phyloP scores from a whole-genome alignment of 768 basidiomycete genomes.

The Trametopsis cervina region DNA sequence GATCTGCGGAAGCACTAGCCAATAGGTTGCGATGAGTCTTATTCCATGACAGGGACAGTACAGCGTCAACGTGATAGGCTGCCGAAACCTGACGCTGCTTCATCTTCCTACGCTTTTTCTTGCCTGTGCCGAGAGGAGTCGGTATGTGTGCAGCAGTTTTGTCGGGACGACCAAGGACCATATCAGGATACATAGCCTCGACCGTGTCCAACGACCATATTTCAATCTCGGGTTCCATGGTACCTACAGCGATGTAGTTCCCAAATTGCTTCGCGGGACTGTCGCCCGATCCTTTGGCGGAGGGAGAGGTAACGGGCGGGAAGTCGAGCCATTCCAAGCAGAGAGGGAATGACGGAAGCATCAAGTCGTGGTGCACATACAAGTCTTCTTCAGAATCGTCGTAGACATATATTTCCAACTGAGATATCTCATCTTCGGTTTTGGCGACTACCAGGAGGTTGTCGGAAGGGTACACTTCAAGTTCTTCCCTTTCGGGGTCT shows the following conservation, averaged over 20 bases:
- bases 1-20: slow-evolving; percentile 88
- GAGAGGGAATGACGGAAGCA: slow-evolving; percentile 95
- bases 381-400: slow-evolving; percentile 88
- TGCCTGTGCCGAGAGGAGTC: slow-evolving; percentile 80
- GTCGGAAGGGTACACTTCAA: slow-evolving; percentile 85
- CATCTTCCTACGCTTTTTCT: slow-evolving; percentile 90
- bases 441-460: slow-evolving; percentile 89
- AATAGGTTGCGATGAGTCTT: slow-evolving; percentile 81
- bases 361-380: slow-evolving; percentile 95
- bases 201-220: slow-evolving; percentile 95
- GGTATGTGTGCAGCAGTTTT: slow-evolving; percentile 75
- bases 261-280: slow-evolving; percentile 41
- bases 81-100: slow-evolving; percentile 56
- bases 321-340: slow-evolving; percentile 99
- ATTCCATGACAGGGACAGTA: slow-evolving; percentile 94
- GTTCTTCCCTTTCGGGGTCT: slow-evolving; percentile 82
- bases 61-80: slow-evolving; percentile 86
- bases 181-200: slow-evolving; percentile 90
- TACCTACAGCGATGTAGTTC: slow-evolving; percentile 94
- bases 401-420: slow-evolving; percentile 93
- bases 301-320: slow-evolving; percentile 51
- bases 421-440: slow-evolving; percentile 95
- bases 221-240: slow-evolving; percentile 96
- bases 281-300: slow-evolving; percentile 24
- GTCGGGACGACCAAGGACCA: slow-evolving; percentile 86